phyloP scores from a whole-genome alignment of 805 yeast genomes.

The Millerozyma acaciae region DNA sequence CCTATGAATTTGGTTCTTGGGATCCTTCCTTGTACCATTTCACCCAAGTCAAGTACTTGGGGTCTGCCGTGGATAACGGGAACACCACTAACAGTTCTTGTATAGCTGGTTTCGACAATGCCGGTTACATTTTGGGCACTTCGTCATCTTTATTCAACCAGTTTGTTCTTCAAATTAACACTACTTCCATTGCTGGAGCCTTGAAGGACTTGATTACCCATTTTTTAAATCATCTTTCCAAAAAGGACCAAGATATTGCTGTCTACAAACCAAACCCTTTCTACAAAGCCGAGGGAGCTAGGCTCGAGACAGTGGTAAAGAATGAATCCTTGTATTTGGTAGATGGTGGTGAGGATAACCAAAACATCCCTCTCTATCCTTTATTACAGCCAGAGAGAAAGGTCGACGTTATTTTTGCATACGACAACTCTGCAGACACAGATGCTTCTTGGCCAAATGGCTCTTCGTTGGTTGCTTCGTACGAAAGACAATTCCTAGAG shows the following conservation, averaged over 20 bases:
- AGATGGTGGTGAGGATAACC: conserved; percentile 44
- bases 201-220: conserved; percentile 18
- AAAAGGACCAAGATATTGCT: conserved; percentile 64
- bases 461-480: conserved; percentile 33
- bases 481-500: conserved; percentile 28
- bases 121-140: conserved; percentile 79
- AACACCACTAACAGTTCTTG: conserved; percentile 47
- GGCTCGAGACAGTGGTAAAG: conserved; percentile 13
- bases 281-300: conserved; percentile 34
- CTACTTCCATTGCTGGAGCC: conserved; percentile 22
- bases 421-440: conserved; percentile 41
- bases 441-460: conserved; percentile 41
- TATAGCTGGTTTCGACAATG: conserved; percentile 69
- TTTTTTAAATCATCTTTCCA: conserved; percentile 33
- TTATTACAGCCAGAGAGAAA: conserved; percentile 33
- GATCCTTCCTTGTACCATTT: conserved; percentile 70
- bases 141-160: conserved; percentile 79
- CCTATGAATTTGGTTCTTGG: conserved; percentile 73
- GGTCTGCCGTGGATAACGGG: conserved; percentile 63
- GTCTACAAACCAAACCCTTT: conserved; percentile 67
- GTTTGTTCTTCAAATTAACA: conserved; percentile 53
- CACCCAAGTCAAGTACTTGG: conserved; percentile 64
- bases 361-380: conserved; percentile 40
- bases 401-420: conserved; percentile 41
- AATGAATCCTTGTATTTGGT: conserved; percentile 31